A percentile compares a stretch with the other conserved stretches of the same genome.
Conservation (phyloP, 2,329 filamentous ascomycete genomes). For the Botrytis paeoniae region DNA sequence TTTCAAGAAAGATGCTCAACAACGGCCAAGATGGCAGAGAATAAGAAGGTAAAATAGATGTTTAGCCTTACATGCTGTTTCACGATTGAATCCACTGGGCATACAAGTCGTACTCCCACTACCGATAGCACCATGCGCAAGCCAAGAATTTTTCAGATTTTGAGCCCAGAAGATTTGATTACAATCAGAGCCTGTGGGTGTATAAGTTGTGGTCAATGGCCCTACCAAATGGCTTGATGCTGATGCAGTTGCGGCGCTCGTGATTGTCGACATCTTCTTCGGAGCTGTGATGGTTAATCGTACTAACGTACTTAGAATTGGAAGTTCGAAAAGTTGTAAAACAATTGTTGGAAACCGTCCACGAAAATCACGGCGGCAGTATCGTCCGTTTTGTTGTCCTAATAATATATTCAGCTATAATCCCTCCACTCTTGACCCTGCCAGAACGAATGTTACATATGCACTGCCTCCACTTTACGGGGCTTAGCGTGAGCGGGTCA, state of each 20-base stretch:
- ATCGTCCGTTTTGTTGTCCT: neutral
- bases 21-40: too few relatives aligned
- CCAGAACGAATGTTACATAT: neutral
- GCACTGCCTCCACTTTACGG: neutral
- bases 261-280: conserved; percentile 1
- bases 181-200: neutral
- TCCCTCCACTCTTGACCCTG: conserved; percentile 7
- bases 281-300: neutral
- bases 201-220: conserved; percentile 10
- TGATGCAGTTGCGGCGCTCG: neutral
- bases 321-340: neutral
- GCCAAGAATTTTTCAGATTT: conserved; percentile 6
- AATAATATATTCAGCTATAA: neutral
- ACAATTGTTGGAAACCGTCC: neutral
- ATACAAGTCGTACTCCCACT: conserved; percentile 2
- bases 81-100: conserved; percentile 10
- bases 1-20: neutral
- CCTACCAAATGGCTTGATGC: neutral
- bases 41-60: neutral
- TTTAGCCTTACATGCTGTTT: conserved; percentile 6
- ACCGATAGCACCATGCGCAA: conserved; percentile 8
- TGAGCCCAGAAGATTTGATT: conserved; percentile 2
- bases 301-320: neutral
- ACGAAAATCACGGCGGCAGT: neutral
- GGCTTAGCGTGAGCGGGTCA: neutral